Percentiles rank a stretch among this genome's conserved stretches.
These are phyloP conservation scores for Geosmithia morbida DNA, from an alignment of 2,329 filamentous ascomycete genomes.

Conservation along the genomic window DNA sequence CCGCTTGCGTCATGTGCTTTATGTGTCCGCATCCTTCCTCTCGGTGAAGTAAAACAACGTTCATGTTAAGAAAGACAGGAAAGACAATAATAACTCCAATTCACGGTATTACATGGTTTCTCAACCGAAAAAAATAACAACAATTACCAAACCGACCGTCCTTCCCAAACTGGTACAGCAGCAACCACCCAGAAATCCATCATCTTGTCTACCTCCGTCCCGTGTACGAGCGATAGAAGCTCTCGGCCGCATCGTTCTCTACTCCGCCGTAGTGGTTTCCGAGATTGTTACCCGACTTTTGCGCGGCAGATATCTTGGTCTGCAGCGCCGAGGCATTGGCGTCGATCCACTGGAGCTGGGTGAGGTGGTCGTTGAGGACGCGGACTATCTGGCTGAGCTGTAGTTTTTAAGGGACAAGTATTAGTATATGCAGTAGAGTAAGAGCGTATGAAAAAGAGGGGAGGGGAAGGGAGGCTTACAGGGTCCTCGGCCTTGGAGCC, in stretches of 20 bases:
- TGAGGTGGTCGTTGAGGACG: constrained; percentile 84
- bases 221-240: constrained; percentile 84
- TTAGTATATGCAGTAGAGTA: constrained; percentile 7
- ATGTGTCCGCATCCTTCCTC: not conserved
- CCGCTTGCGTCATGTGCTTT: not conserved
- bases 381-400: constrained; percentile 90
- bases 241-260: constrained; percentile 63
- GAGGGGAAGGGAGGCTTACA: constrained; percentile 34
- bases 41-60: not conserved
- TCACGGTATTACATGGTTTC: not conserved
- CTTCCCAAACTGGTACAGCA: not conserved
- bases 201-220: constrained; percentile 50
- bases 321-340: constrained; percentile 68
- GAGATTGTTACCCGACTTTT: constrained; percentile 58
- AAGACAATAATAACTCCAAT: not conserved
- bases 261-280: constrained; percentile 41
- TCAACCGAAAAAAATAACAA: not conserved
- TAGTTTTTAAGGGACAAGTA: constrained; percentile 3
- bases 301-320: constrained; percentile 66
- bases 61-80: not conserved
- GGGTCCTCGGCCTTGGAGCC: constrained; percentile 78
- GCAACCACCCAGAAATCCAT: not conserved
- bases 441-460: not conserved
- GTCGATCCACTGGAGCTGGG: constrained; percentile 88
- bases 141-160: not conserved